Conservation (phyloP, 257 asterid genomes). For the Solanum infundibuliforme region DNA sequence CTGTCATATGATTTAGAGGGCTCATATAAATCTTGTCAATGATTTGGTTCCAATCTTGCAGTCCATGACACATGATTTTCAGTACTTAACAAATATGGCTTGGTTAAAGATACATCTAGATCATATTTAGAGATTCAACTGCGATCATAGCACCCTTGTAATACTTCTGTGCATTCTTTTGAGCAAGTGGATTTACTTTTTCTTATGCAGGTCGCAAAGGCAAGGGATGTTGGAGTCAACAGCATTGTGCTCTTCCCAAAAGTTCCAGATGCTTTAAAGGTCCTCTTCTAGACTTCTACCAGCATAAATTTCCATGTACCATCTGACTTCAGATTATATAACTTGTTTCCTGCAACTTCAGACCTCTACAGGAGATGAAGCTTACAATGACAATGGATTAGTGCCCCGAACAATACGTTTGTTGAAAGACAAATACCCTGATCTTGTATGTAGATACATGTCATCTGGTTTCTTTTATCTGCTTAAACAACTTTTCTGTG, state of each 20-base stretch:
- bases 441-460: conserved; percentile 54
- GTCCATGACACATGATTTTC: neutral
- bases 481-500: neutral
- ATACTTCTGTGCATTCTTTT: neutral
- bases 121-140: neutral
- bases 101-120: neutral
- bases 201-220: conserved; percentile 63
- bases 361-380: conserved; percentile 89
- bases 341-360: conserved; percentile 11
- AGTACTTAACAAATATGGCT: neutral
- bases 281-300: conserved; percentile 3
- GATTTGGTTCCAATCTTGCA: neutral
- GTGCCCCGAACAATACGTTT: conserved; percentile 85
- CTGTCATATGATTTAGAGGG: neutral
- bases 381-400: conserved; percentile 81
- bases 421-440: conserved; percentile 88
- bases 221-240: conserved; percentile 94
- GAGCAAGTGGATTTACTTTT: neutral
- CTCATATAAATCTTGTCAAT: neutral
- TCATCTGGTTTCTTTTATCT: neutral
- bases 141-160: neutral
- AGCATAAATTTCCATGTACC: neutral
- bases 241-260: conserved; percentile 95
- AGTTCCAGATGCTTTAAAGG: conserved; percentile 96
- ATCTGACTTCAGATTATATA: neutral